A percentile compares a stretch with the other conserved stretches of the same genome.
Evolutionary conservation across 768 basidiomycete genomes (phyloP).

Genomic region (Mycena metata): DNA sequence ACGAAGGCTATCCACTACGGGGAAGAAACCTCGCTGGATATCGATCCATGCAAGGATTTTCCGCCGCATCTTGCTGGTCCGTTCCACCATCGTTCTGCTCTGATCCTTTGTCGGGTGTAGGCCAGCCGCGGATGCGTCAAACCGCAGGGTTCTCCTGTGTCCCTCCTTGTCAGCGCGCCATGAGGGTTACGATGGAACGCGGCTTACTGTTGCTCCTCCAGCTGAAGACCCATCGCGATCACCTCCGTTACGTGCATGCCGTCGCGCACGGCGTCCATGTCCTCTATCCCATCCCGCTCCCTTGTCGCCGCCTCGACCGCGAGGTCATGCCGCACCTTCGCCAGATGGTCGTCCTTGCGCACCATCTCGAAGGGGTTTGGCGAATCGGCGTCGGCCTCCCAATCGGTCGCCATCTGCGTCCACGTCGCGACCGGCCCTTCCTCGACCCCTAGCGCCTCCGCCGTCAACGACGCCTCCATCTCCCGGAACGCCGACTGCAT

Average conservation of each 20-base stretch:
- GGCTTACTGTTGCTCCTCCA: constrained; percentile 37
- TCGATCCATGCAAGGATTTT: constrained; percentile 7
- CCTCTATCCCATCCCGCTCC: constrained; percentile 1
- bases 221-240: constrained; percentile 29
- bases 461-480: too few relatives aligned
- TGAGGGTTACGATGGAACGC: too few relatives aligned
- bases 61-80: constrained; percentile 14
- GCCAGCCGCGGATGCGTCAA: background rate
- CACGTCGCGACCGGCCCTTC: too few relatives aligned
- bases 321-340: constrained; percentile 24
- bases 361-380: constrained; percentile 29
- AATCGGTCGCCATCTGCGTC: too few relatives aligned
- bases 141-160: constrained; percentile 13
- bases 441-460: too few relatives aligned
- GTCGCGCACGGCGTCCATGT: background rate
- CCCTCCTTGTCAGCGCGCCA: too few relatives aligned
- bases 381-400: background rate
- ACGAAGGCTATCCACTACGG: background rate
- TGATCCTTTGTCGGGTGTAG: constrained; percentile 31
- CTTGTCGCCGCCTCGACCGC: constrained; percentile 30
- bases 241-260: constrained; percentile 31
- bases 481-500: too few relatives aligned
- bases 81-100: constrained; percentile 33
- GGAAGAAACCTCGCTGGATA: constrained; percentile 12
- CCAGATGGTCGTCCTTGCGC: constrained; percentile 16